Percentiles rank a stretch among this genome's conserved stretches.
Evolutionary conservation across 306 rosid species (phyloP).

Genomic region (Rosa rugosa): DNA sequence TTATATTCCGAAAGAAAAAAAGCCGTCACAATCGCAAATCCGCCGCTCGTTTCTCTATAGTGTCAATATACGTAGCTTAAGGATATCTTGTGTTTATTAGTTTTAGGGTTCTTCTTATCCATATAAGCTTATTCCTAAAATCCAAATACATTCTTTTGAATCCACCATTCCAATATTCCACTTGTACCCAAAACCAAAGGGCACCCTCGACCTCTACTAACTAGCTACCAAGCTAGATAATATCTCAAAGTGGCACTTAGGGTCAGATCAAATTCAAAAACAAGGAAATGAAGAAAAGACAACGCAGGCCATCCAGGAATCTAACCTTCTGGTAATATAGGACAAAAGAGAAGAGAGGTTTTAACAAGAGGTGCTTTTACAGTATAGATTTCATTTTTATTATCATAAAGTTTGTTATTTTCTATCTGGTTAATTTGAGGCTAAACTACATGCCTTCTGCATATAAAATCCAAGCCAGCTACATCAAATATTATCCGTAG

Average conservation of each 20-base stretch:
- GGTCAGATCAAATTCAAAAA: neutral
- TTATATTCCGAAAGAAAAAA: too few relatives aligned
- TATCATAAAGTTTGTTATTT: neutral
- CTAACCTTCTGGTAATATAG: neutral
- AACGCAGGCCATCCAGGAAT: neutral
- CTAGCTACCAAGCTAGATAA: neutral
- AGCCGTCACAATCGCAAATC: too few relatives aligned
- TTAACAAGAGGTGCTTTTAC: neutral
- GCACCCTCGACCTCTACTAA: neutral
- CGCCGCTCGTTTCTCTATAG: too few relatives aligned
- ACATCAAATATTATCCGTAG: conserved; percentile 2
- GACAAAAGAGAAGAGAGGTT: neutral
- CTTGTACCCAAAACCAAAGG: neutral
- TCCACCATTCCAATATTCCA: neutral
- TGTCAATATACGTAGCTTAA: neutral
- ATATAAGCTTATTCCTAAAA: neutral
- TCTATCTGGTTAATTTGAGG: neutral
- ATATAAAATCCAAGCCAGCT: conserved; percentile 9
- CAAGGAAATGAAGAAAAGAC: neutral
- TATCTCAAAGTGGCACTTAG: neutral
- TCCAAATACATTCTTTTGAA: neutral
- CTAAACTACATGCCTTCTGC: neutral
- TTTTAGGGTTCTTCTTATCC: neutral
- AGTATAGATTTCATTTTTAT: neutral
- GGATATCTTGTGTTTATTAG: neutral